A percentile compares a stretch with the other conserved stretches of the same genome.
phyloP scores from a whole-genome alignment of 2,329 filamentous ascomycete genomes.

The Apiospora malaysiana region DNA sequence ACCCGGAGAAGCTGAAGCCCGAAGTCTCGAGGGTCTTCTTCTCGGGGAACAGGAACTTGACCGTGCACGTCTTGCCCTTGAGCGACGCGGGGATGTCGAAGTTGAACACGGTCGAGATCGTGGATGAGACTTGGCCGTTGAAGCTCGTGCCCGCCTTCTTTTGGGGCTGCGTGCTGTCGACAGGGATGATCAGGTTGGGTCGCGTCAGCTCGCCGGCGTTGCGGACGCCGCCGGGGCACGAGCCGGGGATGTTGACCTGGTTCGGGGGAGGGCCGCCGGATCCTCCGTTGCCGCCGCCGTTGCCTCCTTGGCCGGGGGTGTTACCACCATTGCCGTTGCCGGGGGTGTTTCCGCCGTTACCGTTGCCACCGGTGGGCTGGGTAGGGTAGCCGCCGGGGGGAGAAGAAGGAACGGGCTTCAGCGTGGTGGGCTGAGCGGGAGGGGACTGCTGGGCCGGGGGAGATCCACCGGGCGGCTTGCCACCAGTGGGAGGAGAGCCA shows the following conservation, averaged over 20 bases:
- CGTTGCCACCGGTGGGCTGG: background rate
- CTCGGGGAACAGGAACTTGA: conserved; percentile 69
- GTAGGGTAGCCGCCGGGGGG: background rate
- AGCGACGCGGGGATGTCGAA: conserved; percentile 66
- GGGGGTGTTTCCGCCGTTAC: conserved; percentile 19
- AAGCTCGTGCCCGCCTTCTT: conserved; percentile 58
- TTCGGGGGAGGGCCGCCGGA: conserved; percentile 5
- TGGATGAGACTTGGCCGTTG: conserved; percentile 60
- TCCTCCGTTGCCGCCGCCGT: background rate
- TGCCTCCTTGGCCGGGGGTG: background rate
- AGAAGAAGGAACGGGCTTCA: background rate
- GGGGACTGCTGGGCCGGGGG: background rate
- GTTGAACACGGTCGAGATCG: conserved; percentile 68
- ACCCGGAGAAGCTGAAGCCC: conserved; percentile 52
- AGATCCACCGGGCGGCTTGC: background rate
- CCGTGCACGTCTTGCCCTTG: conserved; percentile 62
- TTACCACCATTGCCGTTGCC: background rate
- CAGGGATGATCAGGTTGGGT: conserved; percentile 51
- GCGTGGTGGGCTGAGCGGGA: background rate
- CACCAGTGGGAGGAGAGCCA: too few relatives aligned
- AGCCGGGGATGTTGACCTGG: conserved; percentile 27
- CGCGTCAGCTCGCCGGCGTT: conserved; percentile 21
- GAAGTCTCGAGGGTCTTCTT: conserved; percentile 64
- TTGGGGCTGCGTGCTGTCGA: conserved; percentile 60
- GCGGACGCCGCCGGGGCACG: conserved; percentile 24